Conservation (phyloP, 2,329 filamentous ascomycete species). For the Ophiostoma piceae region DNA sequence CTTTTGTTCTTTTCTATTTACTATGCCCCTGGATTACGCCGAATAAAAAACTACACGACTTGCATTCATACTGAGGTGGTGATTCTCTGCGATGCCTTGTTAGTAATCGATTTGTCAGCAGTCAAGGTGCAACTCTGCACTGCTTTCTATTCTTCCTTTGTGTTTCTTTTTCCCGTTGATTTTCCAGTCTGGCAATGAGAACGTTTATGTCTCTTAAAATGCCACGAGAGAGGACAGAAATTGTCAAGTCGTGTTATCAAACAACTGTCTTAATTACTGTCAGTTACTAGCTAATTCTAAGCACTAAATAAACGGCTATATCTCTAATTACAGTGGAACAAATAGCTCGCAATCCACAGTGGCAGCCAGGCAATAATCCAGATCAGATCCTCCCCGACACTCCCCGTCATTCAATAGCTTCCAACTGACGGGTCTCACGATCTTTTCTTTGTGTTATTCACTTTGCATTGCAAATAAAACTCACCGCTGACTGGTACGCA, state of each 20-base stretch:
- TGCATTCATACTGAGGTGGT: background rate
- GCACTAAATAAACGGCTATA: background rate
- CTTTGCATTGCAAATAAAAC: background rate
- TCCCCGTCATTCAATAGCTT: background rate
- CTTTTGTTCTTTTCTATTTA: background rate
- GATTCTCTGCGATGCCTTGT: background rate
- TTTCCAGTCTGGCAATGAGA: no score
- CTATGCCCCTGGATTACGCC: background rate
- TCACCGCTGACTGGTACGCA: background rate
- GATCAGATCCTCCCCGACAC: slow-evolving; percentile 2
- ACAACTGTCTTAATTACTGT: background rate
- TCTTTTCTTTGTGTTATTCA: background rate
- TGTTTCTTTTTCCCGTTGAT: no score
- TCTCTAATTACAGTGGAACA: background rate
- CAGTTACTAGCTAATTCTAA: background rate
- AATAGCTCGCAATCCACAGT: background rate
- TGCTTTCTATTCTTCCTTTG: no score
- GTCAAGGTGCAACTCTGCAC: background rate
- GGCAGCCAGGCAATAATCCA: background rate
- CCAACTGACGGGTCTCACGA: background rate
- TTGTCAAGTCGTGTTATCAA: background rate
- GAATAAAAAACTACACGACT: background rate
- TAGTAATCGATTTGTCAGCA: background rate
- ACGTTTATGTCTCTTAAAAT: no score
- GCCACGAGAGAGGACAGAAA: no score